Conservation (phyloP, 805 yeast genomes). For the Helenozyma rhizophorensis region DNA sequence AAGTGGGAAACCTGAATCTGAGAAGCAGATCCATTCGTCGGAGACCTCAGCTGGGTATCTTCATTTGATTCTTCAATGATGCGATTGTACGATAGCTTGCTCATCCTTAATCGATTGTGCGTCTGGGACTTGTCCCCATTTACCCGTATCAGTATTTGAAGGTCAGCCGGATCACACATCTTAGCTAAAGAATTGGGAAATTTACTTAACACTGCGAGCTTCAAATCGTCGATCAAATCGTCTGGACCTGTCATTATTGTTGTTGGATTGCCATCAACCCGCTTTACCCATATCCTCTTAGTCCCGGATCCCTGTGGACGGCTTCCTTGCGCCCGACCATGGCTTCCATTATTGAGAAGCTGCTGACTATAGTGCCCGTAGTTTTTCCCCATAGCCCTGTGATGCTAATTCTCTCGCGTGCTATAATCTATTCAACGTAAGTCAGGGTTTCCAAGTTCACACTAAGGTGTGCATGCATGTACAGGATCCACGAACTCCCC, state of each 20-base stretch:
- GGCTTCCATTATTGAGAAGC: neutral
- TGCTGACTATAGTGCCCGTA: neutral
- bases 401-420: no score
- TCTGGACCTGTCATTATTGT: slow-evolving; percentile 55
- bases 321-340: neutral
- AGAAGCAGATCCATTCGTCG: no score
- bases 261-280: slow-evolving; percentile 57
- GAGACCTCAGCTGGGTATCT: no score
- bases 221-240: slow-evolving; percentile 81
- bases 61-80: no score
- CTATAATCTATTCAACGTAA: no score
- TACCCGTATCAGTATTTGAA: slow-evolving; percentile 23
- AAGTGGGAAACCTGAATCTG: neutral
- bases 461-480: no score
- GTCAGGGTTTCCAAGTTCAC: no score
- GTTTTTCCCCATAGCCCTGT: neutral
- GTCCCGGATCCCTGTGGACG: no score
- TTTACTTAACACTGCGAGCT: slow-evolving; percentile 55
- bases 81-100: no score
- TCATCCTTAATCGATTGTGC: slow-evolving; percentile 1
- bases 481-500: no score
- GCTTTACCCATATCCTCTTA: slow-evolving; percentile 52
- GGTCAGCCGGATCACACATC: slow-evolving; percentile 66
- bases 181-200: slow-evolving; percentile 65
- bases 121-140: slow-evolving; percentile 2